These are phyloP conservation scores for Hortaea werneckii DNA, from an alignment of 2,329 filamentous ascomycete species.

Conservation along the genomic window DNA sequence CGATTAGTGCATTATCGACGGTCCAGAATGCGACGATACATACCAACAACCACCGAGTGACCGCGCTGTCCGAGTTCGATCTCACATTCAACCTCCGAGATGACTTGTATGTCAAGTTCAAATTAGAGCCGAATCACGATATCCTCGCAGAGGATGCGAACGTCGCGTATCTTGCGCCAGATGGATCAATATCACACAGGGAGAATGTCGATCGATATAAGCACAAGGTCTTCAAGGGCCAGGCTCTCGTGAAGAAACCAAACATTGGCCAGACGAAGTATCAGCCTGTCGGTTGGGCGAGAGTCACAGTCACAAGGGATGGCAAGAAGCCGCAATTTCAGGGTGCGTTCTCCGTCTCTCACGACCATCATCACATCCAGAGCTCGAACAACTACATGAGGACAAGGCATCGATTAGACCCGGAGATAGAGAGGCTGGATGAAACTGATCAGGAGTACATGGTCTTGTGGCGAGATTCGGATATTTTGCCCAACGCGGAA, in stretches of 20 bases:
- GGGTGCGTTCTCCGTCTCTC: conserved; percentile 71
- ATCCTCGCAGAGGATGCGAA: conserved; percentile 67
- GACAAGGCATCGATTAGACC: conserved; percentile 63
- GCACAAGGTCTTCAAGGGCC: conserved; percentile 77
- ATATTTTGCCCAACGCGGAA: conserved; percentile 46
- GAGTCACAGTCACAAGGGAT: conserved; percentile 68
- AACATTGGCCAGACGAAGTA: conserved; percentile 50
- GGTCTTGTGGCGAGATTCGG: conserved; percentile 87
- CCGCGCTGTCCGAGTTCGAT: conserved; percentile 75
- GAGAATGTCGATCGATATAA: conserved; percentile 62
- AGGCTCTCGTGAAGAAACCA: conserved; percentile 55
- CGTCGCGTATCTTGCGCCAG: conserved; percentile 59
- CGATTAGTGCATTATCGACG: conserved; percentile 61
- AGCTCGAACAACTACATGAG: conserved; percentile 62
- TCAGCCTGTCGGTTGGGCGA: conserved; percentile 77
- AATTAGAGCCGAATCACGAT: conserved; percentile 83
- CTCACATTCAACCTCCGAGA: conserved; percentile 64
- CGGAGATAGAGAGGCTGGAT: conserved; percentile 42
- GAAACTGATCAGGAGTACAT: conserved; percentile 59
- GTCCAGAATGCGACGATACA: conserved; percentile 68
- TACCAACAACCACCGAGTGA: conserved; percentile 66
- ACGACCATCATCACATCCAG: conserved; percentile 80
- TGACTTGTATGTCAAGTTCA: conserved; percentile 62
- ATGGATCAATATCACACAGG: conserved; percentile 57
- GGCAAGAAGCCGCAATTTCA: conserved; percentile 75